A percentile compares a stretch with the other conserved stretches of the same genome.
These are phyloP conservation scores for Sherardia arvensis DNA, from an alignment of 257 asterid species.

Conservation along the genomic window DNA sequence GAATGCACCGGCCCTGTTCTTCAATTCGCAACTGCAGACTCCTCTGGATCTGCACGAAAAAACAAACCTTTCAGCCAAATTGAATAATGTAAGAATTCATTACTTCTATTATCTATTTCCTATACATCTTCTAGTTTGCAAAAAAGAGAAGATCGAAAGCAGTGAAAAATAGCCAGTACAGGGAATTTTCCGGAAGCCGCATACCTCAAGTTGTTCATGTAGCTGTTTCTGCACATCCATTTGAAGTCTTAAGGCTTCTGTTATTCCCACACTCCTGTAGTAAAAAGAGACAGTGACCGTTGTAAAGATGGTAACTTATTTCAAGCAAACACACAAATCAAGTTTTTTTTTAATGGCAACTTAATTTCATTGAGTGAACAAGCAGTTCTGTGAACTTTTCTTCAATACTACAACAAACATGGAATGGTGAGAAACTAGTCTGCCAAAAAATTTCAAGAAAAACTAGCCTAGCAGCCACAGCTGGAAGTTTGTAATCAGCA, in stretches of 20 bases:
- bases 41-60: constrained; percentile 60
- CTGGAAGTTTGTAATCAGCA: background rate
- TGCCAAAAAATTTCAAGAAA: background rate
- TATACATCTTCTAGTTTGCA: background rate
- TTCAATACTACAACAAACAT: background rate
- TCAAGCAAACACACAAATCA: background rate
- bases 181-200: background rate
- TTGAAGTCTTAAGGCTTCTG: constrained; percentile 76
- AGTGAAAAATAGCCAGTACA: background rate
- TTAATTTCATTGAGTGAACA: background rate
- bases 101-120: background rate
- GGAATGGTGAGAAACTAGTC: background rate
- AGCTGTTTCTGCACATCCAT: constrained; percentile 92
- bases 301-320: too few species aligned
- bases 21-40: constrained; percentile 75
- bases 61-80: background rate
- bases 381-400: background rate
- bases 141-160: background rate
- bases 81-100: background rate
- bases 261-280: constrained; percentile 65
- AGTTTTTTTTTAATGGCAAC: background rate
- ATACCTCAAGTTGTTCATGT: constrained; percentile 91
- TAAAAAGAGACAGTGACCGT: background rate
- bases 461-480: background rate
- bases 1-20: constrained; percentile 75